Evolutionary conservation across 345 rosid genomes (phyloP), one percentile per base, ranked within the genome.

Genomic region (Sisymbrium altissimum): DNA sequence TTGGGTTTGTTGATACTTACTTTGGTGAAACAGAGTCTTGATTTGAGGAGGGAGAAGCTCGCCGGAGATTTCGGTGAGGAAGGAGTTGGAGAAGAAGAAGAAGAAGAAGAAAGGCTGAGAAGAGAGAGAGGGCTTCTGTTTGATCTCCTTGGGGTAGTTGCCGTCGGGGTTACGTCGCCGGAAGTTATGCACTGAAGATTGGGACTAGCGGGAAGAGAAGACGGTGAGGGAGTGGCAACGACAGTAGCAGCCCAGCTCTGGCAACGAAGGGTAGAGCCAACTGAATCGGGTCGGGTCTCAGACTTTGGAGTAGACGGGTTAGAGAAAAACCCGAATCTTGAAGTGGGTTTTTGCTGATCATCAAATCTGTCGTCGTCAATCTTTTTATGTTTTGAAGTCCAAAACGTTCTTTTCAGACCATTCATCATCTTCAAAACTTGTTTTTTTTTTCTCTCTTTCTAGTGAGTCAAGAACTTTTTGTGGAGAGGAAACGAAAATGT

Each of bases 341-440:
- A 85, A 64, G 82, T 43, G 9, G 3, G 85, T 39, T 53, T 55
- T 88, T 78, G 85, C 36, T 18, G 74, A 69, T 35, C 27, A 52
- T 61, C 70, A 36, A 48, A 40, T 36, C 35, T 67, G 11, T 61
- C 36, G 15, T 61, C 36, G 15, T 85, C 87, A 62, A 68, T 82
- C 45, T 87, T 86, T 76, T 81, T 93, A 32, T 89, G 86, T 53
- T 86, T 73, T 6, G 96, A 86, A 8, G 87, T 87, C 78, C 97
- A 88, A 63, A 93, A 93, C 36, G 97, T 90, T 79, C 87, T 84
- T 81, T 86, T 87, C 85, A 96, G 87, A 2, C 90, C 90, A 25
- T 80, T 84, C 74, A 93, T 95, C 98, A 93, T 90, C 35, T 32
- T 32, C 35, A 32, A 27, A 4, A 27, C 65, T 72, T 68, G 18